Conservation (phyloP, 2,329 filamentous ascomycete species). For the Claviceps maximensis region DNA sequence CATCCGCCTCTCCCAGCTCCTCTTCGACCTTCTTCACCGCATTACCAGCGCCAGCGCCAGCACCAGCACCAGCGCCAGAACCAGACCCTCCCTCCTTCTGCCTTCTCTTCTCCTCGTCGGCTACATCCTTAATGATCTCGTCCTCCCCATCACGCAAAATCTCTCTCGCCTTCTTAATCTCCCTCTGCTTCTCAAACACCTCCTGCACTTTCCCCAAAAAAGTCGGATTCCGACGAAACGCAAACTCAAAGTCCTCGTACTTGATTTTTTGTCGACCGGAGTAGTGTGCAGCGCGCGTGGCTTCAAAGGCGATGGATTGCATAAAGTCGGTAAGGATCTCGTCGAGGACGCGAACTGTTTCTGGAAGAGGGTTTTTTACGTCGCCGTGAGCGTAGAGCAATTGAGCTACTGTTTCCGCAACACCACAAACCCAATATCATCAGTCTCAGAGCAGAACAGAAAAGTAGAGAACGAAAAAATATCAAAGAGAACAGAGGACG, state of each 20-base stretch:
- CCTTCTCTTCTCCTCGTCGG: conserved; percentile 27
- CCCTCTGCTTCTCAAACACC: conserved; percentile 74
- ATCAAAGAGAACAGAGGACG: too few species aligned
- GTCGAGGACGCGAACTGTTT: conserved; percentile 78
- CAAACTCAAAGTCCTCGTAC: conserved; percentile 94
- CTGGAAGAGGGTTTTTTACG: conserved; percentile 60
- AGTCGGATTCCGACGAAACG: conserved; percentile 68
- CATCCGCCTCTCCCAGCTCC: conserved; percentile 38
- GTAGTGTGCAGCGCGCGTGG: conserved; percentile 73
- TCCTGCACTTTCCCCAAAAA: conserved; percentile 86
- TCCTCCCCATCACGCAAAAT: conserved; percentile 56
- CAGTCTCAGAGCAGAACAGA: background rate
- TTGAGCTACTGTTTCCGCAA: conserved; percentile 51
- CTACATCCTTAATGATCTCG: conserved; percentile 41
- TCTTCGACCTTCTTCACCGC: conserved; percentile 26
- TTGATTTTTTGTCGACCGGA: conserved; percentile 92
- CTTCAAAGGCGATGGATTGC: conserved; percentile 83
- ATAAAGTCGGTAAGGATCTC: conserved; percentile 96
- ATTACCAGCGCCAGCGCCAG: conserved; percentile 4
- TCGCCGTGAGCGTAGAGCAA: conserved; percentile 75
- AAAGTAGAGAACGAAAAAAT: too few species aligned
- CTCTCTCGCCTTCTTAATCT: conserved; percentile 73
- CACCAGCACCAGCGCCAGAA: conserved; percentile 6
- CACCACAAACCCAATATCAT: too few species aligned
- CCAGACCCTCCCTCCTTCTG: conserved; percentile 14